Base-by-base conservation (phyloP, 2,329 filamentous ascomycete genomes). In the Aspergillus sp. region DNA sequence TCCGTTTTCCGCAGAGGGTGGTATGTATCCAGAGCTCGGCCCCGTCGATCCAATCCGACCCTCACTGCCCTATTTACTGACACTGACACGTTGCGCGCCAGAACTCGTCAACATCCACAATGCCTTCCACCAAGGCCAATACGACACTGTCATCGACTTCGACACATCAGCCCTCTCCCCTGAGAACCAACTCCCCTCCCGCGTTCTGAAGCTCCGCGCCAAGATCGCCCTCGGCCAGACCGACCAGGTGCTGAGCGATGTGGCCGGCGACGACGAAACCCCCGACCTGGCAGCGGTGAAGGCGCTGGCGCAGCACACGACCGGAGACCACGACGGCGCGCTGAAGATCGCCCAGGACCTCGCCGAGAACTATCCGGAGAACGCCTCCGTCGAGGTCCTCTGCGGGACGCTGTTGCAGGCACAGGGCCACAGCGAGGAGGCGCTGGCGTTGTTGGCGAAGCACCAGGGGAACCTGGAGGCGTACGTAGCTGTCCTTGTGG, bases 131-230 rank as follows among this genome's bases (percentile, higher is more conserved):
- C 82, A 84, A 72, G 91, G 89, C 68, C 92, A 95, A 79, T 96
- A 90, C 80, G 82, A 89, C 67, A 81, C 87, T 67, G 92, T 95
- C 58, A 74, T 95, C 73, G 87, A 94, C 76, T 95, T 91, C 75
- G 88, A 95, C 73, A 87, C 85, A 41, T 85, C 87, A 5, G 79
- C 85, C 54, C 87, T 97, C 67, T 94, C 89, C 42, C 62, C 85
- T 58, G 84, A 88, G 65, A 96, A 96, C 76, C 79, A 80, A 44
- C 79, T 91, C 13, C 84, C 90, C 40, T 88, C 89, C 38, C 86
- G 86, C 53, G 77, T 96, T 42, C 83, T 97, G 51, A 81, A 87
- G 69, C 84, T 93, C 58, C 89, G 94, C 69, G 86, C 93, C 41
- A 87, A 87, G 68, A 84, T 96, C 65, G 91, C 91, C 47, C 82